Percentiles rank a stretch among this genome's conserved stretches.
Evolutionary conservation across 345 rosid species (phyloP).

Genomic region (Citrus medica): DNA sequence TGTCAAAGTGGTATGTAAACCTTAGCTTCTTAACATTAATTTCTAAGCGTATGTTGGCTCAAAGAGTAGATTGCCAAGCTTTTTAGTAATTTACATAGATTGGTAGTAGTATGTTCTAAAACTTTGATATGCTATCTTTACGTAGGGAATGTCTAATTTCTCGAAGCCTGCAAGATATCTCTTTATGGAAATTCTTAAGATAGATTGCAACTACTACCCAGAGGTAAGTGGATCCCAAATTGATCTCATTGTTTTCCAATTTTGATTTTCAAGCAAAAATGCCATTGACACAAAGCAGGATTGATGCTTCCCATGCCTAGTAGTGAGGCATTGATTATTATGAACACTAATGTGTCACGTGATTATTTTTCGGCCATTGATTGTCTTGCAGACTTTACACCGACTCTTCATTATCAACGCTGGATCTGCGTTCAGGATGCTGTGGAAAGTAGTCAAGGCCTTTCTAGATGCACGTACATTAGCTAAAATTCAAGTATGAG

Average conservation of each 20-base stretch:
- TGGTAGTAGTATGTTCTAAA: slow-evolving; percentile 8
- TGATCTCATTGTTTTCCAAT: neutral
- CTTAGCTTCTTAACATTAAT: neutral
- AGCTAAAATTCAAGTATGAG: slow-evolving; percentile 49
- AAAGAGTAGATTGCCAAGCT: too few species aligned
- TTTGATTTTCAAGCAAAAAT: neutral
- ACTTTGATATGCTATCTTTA: slow-evolving; percentile 20
- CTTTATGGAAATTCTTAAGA: slow-evolving; percentile 64
- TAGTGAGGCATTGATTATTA: neutral
- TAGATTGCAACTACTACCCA: slow-evolving; percentile 66
- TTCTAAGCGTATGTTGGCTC: neutral
- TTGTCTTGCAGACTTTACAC: slow-evolving; percentile 37
- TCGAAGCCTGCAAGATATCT: slow-evolving; percentile 58
- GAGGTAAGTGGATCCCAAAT: slow-evolving; percentile 34
- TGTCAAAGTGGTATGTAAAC: neutral
- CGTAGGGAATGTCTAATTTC: slow-evolving; percentile 61
- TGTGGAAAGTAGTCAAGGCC: slow-evolving; percentile 55
- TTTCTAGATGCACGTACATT: slow-evolving; percentile 53
- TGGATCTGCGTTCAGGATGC: slow-evolving; percentile 59
- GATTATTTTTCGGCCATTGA: neutral
- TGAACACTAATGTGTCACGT: neutral
- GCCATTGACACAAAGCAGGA: neutral
- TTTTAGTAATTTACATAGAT: neutral
- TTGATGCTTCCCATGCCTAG: neutral
- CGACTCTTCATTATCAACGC: slow-evolving; percentile 56